Percentiles rank a stretch among this genome's conserved stretches.
Conservation (phyloP, 106 monocot genomes). For the Amphibolis antarctica region DNA sequence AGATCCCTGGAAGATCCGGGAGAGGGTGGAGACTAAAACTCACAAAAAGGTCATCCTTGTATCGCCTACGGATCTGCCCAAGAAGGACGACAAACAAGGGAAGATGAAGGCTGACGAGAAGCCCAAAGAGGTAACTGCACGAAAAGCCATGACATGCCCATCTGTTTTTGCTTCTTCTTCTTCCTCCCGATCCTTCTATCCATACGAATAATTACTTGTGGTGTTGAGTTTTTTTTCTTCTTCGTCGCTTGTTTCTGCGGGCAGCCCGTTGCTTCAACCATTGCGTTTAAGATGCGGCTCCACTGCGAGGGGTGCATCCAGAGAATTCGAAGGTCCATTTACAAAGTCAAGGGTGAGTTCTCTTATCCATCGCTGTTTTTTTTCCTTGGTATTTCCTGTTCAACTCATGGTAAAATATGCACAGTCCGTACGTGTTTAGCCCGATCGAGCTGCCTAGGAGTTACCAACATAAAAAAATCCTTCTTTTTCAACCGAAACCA, state of each 20-base stretch:
- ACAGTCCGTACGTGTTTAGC: too few relatives aligned
- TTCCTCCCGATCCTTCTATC: background rate
- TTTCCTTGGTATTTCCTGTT: background rate
- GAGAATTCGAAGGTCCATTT: constrained; percentile 29
- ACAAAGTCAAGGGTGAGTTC: constrained; percentile 39
- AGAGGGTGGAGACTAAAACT: constrained; percentile 29
- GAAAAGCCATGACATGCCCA: background rate
- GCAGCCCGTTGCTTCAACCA: constrained; percentile 16
- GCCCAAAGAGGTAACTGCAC: constrained; percentile 12
- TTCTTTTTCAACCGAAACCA: too few relatives aligned
- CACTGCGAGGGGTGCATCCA: constrained; percentile 72
- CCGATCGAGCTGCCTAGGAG: too few relatives aligned
- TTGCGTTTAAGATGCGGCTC: constrained; percentile 41
- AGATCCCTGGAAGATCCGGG: constrained; percentile 41
- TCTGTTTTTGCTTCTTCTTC: background rate
- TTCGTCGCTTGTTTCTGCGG: background rate
- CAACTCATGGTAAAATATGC: background rate
- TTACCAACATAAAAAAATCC: too few relatives aligned
- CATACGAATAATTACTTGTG: background rate
- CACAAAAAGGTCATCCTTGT: constrained; percentile 42
- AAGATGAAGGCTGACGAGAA: constrained; percentile 13
- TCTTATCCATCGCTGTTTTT: background rate
- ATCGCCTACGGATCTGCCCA: constrained; percentile 20
- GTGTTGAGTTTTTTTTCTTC: background rate
- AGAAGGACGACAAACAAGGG: constrained; percentile 10